phyloP scores from a whole-genome alignment of 768 basidiomycete genomes.

The Boletellus sp. region DNA sequence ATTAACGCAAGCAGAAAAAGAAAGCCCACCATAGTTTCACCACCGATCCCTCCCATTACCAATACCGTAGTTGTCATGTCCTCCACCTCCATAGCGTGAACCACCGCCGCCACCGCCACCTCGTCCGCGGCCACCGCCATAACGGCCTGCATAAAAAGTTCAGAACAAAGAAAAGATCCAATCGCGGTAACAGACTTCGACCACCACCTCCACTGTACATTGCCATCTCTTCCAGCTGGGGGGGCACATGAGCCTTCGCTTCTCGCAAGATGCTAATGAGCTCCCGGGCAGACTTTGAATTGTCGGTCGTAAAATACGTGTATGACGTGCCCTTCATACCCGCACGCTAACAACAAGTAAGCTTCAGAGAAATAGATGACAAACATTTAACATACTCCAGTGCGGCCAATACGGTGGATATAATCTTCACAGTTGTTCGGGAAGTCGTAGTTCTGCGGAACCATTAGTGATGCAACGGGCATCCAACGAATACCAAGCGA shows the following conservation, averaged over 20 bases:
- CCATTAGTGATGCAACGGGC: slow-evolving; percentile 4
- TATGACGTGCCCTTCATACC: slow-evolving; percentile 89
- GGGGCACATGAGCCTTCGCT: slow-evolving; percentile 80
- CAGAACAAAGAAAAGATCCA: not conserved
- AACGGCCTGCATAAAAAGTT: slow-evolving; percentile 50
- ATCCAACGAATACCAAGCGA: slow-evolving; percentile 2
- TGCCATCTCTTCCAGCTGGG: slow-evolving; percentile 91
- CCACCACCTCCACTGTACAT: slow-evolving; percentile 81
- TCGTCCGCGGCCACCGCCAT: slow-evolving; percentile 39
- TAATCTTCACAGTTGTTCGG: slow-evolving; percentile 98
- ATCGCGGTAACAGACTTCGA: slow-evolving; percentile 47
- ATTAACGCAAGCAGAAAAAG: slow-evolving; percentile 7
- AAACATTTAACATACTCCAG: slow-evolving; percentile 57
- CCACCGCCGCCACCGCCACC: slow-evolving; percentile 23
- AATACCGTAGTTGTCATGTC: slow-evolving; percentile 21
- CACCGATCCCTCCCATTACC: slow-evolving; percentile 24
- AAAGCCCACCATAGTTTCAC: slow-evolving; percentile 11
- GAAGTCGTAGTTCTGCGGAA: slow-evolving; percentile 86
- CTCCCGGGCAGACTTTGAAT: slow-evolving; percentile 91
- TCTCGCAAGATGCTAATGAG: slow-evolving; percentile 82
- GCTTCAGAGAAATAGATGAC: not conserved
- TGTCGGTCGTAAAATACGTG: slow-evolving; percentile 96
- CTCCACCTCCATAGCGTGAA: slow-evolving; percentile 22
- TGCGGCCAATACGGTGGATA: slow-evolving; percentile 98
- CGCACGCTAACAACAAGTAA: slow-evolving; percentile 59